Conservation (phyloP, 2,329 filamentous ascomycete species). For the Domatiomyces globalis region DNA sequence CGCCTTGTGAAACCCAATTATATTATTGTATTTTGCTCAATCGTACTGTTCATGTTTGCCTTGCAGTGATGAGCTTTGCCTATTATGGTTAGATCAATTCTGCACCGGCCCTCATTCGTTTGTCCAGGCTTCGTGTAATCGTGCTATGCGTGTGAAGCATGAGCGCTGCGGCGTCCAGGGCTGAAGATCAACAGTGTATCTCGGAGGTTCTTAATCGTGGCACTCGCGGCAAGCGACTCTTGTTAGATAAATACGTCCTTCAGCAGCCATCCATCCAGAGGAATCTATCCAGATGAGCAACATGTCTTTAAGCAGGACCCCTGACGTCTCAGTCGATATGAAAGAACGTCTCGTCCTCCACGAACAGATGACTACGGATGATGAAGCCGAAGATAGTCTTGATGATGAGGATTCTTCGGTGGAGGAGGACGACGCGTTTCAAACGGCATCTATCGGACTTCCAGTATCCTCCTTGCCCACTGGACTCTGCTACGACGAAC, state of each 20-base stretch:
- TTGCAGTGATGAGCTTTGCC: neutral
- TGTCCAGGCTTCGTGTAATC: neutral
- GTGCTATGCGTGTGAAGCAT: neutral
- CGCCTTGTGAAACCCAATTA: neutral
- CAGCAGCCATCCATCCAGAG: neutral
- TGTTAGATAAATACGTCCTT: neutral
- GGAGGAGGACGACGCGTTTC: constrained; percentile 26
- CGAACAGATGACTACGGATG: constrained; percentile 2
- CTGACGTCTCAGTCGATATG: neutral
- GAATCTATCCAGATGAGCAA: neutral
- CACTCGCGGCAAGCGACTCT: neutral
- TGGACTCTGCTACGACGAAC: constrained; percentile 76
- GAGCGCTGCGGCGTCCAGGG: neutral
- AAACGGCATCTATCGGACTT: constrained; percentile 27
- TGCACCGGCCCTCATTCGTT: neutral
- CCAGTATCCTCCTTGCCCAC: constrained; percentile 45
- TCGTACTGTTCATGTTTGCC: too few species aligned
- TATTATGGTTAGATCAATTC: neutral
- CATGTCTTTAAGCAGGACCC: neutral
- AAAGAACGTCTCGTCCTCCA: neutral
- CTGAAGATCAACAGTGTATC: neutral
- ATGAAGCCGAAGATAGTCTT: constrained; percentile 15
- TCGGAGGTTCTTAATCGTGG: neutral
- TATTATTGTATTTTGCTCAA: too few species aligned
- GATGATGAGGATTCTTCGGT: constrained; percentile 28